These are phyloP conservation scores for Leccinum imitatum DNA, from an alignment of 768 basidiomycete species.

Conservation along the genomic window DNA sequence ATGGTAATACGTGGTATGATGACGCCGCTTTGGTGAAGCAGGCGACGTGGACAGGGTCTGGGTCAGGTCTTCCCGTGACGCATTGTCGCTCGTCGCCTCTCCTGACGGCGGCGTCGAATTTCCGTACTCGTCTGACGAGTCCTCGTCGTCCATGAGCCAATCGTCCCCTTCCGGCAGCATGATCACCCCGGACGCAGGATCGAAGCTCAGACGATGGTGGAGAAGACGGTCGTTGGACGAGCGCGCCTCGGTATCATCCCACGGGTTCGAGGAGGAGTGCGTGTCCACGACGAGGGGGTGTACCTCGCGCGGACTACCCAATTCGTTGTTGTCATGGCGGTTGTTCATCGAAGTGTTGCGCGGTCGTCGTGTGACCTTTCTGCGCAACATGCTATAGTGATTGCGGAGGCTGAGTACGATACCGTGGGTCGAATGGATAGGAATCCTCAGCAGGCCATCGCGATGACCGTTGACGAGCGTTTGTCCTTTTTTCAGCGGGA, in stretches of 20 bases:
- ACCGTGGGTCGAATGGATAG: slow-evolving; percentile 52
- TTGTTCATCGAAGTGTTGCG: slow-evolving; percentile 5
- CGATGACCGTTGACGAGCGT: slow-evolving; percentile 57
- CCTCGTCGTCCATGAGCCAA: slow-evolving; percentile 59
- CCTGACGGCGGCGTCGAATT: slow-evolving; percentile 26
- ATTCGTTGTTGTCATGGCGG: slow-evolving; percentile 10
- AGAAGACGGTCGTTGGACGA: slow-evolving; percentile 34
- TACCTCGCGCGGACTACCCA: slow-evolving; percentile 9
- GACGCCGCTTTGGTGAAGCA: slow-evolving; percentile 52
- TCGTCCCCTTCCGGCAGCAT: slow-evolving; percentile 76
- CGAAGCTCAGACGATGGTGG: slow-evolving; percentile 73
- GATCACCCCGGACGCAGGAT: slow-evolving; percentile 85
- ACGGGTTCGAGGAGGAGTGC: slow-evolving; percentile 48
- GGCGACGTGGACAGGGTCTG: slow-evolving; percentile 19
- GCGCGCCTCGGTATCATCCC: slow-evolving; percentile 47
- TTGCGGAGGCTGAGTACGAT: slow-evolving; percentile 83
- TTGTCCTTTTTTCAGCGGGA: slow-evolving; percentile 85
- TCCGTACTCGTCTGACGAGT: slow-evolving; percentile 45
- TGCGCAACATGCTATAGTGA: slow-evolving; percentile 55
- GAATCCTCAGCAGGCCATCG: slow-evolving; percentile 35
- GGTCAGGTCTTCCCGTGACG: slow-evolving; percentile 28
- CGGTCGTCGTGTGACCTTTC: slow-evolving; percentile 25
- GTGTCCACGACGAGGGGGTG: slow-evolving; percentile 28
- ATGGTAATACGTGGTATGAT: slow-evolving; percentile 82
- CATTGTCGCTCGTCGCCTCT: slow-evolving; percentile 10